Conservation (phyloP, 495 filamentous ascomycete species). For the Tuber umbilicatum region DNA sequence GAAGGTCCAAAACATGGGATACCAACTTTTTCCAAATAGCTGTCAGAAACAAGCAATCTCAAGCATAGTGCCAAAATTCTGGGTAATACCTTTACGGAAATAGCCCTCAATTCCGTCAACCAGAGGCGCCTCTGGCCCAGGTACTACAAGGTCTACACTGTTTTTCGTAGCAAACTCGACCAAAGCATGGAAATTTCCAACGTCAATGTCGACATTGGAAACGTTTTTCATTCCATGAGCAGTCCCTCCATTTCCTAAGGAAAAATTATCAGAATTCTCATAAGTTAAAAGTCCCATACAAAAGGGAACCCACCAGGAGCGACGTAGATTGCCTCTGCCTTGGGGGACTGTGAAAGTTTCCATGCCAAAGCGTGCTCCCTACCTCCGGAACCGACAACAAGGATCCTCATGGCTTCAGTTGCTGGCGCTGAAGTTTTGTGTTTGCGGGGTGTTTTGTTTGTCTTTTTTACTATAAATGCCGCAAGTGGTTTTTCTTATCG, state of each 20-base stretch:
- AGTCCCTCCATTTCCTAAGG: conserved; percentile 81
- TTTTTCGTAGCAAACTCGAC: conserved; percentile 66
- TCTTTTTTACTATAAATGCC: conserved; percentile 1
- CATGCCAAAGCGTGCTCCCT: conserved; percentile 92
- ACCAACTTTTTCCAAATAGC: conserved; percentile 48
- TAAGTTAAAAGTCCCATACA: background rate
- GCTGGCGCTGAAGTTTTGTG: conserved; percentile 1
- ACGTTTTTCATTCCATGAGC: conserved; percentile 61
- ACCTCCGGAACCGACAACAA: conserved; percentile 88
- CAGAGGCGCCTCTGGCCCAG: conserved; percentile 88
- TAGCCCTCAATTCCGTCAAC: conserved; percentile 81
- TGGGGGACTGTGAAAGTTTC: conserved; percentile 78
- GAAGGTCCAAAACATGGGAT: conserved; percentile 84
- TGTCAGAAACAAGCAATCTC: background rate
- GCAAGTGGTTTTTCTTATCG: background rate
- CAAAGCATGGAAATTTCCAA: conserved; percentile 69
- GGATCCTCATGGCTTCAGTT: conserved; percentile 47
- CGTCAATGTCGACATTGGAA: conserved; percentile 61
- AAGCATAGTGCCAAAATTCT: background rate
- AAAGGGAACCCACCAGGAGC: conserved; percentile 49
- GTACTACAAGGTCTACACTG: conserved; percentile 74
- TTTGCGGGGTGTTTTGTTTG: conserved; percentile 6
- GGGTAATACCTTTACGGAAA: conserved; percentile 57
- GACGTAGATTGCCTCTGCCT: conserved; percentile 58
- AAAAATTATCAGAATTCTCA: conserved; percentile 16